phyloP scores from a whole-genome alignment of 2,329 filamentous ascomycete genomes.

The Cladosporium sphaerospermum region DNA sequence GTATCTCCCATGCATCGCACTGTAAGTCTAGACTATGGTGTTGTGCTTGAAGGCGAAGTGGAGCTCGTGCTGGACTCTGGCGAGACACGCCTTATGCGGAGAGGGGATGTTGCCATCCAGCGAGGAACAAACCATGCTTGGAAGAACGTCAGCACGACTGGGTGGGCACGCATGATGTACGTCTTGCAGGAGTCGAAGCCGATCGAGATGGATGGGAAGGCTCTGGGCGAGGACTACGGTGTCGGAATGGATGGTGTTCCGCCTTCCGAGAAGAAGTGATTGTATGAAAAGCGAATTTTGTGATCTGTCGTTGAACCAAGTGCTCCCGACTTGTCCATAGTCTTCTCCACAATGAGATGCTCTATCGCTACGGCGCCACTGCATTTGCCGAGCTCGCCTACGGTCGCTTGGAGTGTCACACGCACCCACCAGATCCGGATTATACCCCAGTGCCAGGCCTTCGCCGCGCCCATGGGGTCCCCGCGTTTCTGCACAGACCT shows the following conservation, averaged over 20 bases:
- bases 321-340: too few relatives aligned
- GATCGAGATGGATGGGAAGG: constrained; percentile 24
- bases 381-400: too few relatives aligned
- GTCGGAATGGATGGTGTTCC: constrained; percentile 24
- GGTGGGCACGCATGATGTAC: constrained; percentile 31
- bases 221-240: constrained; percentile 27
- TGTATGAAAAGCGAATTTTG: not conserved
- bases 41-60: constrained; percentile 29
- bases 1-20: constrained; percentile 16
- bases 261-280: constrained; percentile 9
- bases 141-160: constrained; percentile 27
- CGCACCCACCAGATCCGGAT: too few relatives aligned
- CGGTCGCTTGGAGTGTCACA: too few relatives aligned
- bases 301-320: too few relatives aligned
- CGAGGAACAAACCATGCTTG: constrained; percentile 31
- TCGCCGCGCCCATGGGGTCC: too few relatives aligned
- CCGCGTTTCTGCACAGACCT: too few relatives aligned
- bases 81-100: constrained; percentile 25
- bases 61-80: constrained; percentile 29
- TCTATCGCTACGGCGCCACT: too few relatives aligned
- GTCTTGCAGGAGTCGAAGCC: constrained; percentile 28
- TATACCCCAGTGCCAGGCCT: too few relatives aligned
- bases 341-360: too few relatives aligned
- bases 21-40: constrained; percentile 29
- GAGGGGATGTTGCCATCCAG: constrained; percentile 29